Evolutionary conservation across 148 eudicot species (phyloP).

Genomic region (Selenicereus undatus): DNA sequence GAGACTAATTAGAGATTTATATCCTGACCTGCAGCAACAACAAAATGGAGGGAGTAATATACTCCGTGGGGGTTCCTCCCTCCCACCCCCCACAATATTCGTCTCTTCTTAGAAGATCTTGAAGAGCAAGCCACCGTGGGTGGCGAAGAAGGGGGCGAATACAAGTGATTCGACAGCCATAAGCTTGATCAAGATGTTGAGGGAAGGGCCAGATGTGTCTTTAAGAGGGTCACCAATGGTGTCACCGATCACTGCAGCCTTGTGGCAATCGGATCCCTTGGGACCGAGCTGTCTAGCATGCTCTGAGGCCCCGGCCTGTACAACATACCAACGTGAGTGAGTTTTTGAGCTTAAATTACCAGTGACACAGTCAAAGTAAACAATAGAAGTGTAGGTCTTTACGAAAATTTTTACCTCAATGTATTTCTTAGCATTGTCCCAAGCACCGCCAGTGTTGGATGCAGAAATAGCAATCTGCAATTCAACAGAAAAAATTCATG

Average conservation of each 20-base stretch:
- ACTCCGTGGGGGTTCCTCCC: not conserved
- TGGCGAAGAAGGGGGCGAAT: constrained; percentile 86
- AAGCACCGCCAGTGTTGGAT: constrained; percentile 89
- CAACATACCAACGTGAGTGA: not conserved
- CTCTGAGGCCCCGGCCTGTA: constrained; percentile 80
- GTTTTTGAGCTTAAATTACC: no score
- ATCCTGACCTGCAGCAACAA: not conserved
- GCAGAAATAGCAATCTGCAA: constrained; percentile 76
- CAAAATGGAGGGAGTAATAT: not conserved
- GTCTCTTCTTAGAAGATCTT: not conserved
- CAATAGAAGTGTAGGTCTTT: no score
- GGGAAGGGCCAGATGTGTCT: constrained; percentile 85
- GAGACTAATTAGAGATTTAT: not conserved
- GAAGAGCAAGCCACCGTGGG: constrained; percentile 49
- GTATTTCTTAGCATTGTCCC: constrained; percentile 97
- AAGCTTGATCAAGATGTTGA: constrained; percentile 84
- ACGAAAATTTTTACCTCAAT: constrained; percentile 51
- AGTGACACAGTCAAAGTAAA: no score
- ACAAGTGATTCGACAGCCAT: constrained; percentile 91
- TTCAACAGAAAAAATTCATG: not conserved
- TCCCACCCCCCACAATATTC: not conserved
- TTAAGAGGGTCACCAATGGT: constrained; percentile 82
- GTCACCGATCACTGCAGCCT: constrained; percentile 90
- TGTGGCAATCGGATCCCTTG: constrained; percentile 84
- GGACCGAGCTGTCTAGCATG: constrained; percentile 81